Evolutionary conservation across 441 rosid genomes (phyloP).

Genomic region (Bocquillonia castaneifolia): DNA sequence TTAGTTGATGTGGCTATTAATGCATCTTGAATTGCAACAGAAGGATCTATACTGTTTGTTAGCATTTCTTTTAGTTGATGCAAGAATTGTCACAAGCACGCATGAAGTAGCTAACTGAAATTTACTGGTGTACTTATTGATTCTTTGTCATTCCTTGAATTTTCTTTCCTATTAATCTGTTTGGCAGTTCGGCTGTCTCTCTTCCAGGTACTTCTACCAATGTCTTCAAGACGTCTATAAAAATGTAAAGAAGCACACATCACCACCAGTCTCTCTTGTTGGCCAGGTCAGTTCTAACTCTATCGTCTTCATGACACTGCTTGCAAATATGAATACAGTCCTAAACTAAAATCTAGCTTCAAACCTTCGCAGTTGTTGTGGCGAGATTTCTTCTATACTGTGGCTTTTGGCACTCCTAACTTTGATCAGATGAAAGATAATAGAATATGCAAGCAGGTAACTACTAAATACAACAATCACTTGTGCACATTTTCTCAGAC

Average conservation of each 20-base stretch:
- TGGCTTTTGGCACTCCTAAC: conserved; percentile 82
- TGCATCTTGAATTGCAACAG: no score
- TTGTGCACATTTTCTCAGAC: no score
- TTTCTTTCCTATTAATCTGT: conserved; percentile 22
- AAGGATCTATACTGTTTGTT: no score
- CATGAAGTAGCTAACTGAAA: conserved; percentile 7
- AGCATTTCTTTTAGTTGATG: conserved; percentile 2
- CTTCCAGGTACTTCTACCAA: conserved; percentile 90
- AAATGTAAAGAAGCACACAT: conserved; percentile 55
- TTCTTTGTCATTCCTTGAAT: conserved; percentile 1
- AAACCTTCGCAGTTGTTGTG: conserved; percentile 57
- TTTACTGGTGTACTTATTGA: background rate
- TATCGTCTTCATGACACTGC: conserved; percentile 5
- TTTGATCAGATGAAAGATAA: conserved; percentile 85
- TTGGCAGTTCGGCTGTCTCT: conserved; percentile 93
- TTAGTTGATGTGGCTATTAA: no score
- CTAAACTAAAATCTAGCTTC: conserved; percentile 23
- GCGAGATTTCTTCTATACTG: conserved; percentile 92
- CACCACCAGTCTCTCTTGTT: conserved; percentile 90
- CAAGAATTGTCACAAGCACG: background rate
- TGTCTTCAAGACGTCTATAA: conserved; percentile 63
- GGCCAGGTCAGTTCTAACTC: conserved; percentile 64
- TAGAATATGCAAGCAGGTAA: conserved; percentile 85
- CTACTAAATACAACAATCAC: background rate
- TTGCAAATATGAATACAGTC: background rate